phyloP scores from a whole-genome alignment of 1,139 yeast species.

The Blastobotrys ciferrii region DNA sequence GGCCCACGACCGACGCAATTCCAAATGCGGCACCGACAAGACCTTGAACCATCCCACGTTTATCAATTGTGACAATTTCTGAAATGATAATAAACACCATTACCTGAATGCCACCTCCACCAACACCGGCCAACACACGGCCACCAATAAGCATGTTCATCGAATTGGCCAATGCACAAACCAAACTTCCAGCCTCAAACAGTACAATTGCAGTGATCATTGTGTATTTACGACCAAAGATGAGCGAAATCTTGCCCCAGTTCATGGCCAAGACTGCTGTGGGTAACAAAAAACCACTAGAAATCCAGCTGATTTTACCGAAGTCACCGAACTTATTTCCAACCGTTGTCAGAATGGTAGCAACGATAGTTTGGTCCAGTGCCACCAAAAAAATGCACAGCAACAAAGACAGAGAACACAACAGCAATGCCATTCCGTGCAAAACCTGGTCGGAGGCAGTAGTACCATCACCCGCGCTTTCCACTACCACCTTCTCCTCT shows the following conservation, averaged over 20 bases:
- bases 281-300: slow-evolving; percentile 59
- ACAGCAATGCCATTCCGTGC: slow-evolving; percentile 42
- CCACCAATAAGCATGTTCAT: slow-evolving; percentile 69
- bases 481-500: slow-evolving; percentile 14
- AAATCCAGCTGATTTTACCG: slow-evolving; percentile 59
- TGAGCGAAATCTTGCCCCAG: slow-evolving; percentile 61
- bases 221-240: slow-evolving; percentile 59
- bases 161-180: slow-evolving; percentile 54
- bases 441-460: slow-evolving; percentile 36
- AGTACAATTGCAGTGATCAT: slow-evolving; percentile 50
- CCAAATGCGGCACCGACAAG: slow-evolving; percentile 52
- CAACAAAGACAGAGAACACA: slow-evolving; percentile 48
- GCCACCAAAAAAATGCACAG: slow-evolving; percentile 59
- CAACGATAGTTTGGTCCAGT: slow-evolving; percentile 64
- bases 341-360: slow-evolving; percentile 56
- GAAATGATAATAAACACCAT: slow-evolving; percentile 58
- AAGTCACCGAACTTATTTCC: slow-evolving; percentile 54
- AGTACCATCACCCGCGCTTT: slow-evolving; percentile 23
- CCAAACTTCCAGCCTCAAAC: slow-evolving; percentile 62
- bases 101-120: slow-evolving; percentile 68
- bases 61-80: slow-evolving; percentile 59
- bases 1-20: slow-evolving; percentile 60
- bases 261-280: slow-evolving; percentile 56
- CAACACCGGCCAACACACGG: slow-evolving; percentile 67
- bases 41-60: slow-evolving; percentile 53